phyloP scores from a whole-genome alignment of 2,329 filamentous ascomycete species.

The Hymenoscyphus infarciens region DNA sequence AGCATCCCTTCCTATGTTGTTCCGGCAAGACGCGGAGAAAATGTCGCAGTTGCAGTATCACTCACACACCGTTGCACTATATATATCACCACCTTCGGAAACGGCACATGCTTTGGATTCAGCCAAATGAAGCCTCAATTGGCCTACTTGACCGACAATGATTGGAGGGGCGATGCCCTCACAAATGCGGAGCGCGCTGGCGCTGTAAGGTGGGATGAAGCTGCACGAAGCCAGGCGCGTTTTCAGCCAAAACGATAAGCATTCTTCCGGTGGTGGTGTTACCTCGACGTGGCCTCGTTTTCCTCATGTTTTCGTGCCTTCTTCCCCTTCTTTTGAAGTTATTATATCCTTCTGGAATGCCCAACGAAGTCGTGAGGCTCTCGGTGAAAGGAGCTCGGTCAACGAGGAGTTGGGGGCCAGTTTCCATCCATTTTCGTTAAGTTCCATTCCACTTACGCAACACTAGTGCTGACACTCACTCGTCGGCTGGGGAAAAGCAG shows the following conservation, averaged over 20 bases:
- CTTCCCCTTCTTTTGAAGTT: not conserved
- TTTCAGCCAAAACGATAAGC: not conserved
- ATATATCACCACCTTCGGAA: no score
- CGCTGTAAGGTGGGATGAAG: not conserved
- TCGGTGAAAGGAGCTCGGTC: not conserved
- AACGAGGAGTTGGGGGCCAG: not conserved
- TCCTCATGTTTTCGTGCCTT: not conserved
- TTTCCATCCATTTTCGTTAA: not conserved
- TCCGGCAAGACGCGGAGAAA: not conserved
- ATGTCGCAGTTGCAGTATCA: not conserved
- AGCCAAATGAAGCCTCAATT: not conserved
- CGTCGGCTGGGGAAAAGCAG: not conserved
- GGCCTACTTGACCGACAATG: not conserved
- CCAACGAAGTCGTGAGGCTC: not conserved
- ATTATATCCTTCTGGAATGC: not conserved
- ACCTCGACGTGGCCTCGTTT: not conserved
- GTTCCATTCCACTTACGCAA: not conserved
- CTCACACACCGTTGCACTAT: not conserved
- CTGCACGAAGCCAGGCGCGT: not conserved
- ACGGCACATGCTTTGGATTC: no score
- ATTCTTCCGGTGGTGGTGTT: not conserved
- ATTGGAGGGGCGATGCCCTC: not conserved
- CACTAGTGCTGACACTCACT: slow-evolving; percentile 1
- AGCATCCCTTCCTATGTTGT: no score
- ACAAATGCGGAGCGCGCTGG: not conserved